phyloP scores from a whole-genome alignment of 2,329 filamentous ascomycete genomes.

The Trichoderma lentiforme region DNA sequence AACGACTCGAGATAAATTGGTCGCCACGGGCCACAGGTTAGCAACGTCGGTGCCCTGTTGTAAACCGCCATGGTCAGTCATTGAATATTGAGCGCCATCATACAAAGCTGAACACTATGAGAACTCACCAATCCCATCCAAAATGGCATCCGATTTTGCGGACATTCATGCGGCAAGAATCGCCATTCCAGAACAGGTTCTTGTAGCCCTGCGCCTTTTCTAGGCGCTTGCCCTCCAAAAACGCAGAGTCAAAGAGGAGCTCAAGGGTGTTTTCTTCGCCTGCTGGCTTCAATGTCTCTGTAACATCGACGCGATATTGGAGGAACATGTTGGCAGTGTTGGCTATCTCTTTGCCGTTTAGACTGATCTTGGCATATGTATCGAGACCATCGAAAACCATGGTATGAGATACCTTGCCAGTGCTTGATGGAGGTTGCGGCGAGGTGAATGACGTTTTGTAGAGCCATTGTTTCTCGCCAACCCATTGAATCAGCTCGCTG shows the following conservation, averaged over 20 bases:
- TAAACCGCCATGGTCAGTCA: background rate
- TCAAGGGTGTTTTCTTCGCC: constrained; percentile 2
- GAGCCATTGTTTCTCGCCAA: constrained; percentile 9
- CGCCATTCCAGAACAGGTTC: constrained; percentile 7
- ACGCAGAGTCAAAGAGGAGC: constrained; percentile 12
- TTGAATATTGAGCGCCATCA: background rate
- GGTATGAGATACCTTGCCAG: background rate
- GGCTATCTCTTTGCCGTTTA: constrained; percentile 3
- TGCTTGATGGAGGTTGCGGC: background rate
- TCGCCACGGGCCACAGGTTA: constrained; percentile 6
- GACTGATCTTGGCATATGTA: background rate
- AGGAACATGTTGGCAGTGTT: constrained; percentile 15
- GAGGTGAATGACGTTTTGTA: background rate
- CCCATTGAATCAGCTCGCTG: constrained; percentile 9
- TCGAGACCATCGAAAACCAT: constrained; percentile 14
- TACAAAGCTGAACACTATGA: background rate
- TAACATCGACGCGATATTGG: constrained; percentile 1
- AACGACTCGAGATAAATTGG: constrained; percentile 12
- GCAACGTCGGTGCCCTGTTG: background rate
- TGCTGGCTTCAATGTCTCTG: background rate
- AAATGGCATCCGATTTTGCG: background rate
- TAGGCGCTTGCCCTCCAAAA: constrained; percentile 6
- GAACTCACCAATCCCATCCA: background rate
- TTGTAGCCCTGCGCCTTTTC: constrained; percentile 9
- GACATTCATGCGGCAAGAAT: constrained; percentile 4